phyloP scores from a whole-genome alignment of 768 basidiomycete genomes.

The Trametes coccinea region DNA sequence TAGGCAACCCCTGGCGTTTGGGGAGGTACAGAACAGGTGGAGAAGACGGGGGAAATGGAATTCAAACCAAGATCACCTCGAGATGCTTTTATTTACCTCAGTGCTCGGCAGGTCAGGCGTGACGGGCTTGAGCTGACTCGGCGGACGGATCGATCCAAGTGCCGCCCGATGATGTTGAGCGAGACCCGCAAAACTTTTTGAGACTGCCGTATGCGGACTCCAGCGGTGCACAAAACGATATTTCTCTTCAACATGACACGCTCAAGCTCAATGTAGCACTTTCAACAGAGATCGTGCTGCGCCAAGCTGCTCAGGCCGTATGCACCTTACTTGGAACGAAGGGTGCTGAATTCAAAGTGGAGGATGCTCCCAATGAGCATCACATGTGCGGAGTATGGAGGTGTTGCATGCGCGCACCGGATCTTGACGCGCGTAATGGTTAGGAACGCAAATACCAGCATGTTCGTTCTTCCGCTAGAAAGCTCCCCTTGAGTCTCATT shows the following conservation, averaged over 20 bases:
- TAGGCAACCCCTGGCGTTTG: not conserved
- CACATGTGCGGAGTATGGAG: too few species aligned
- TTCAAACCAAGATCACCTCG: not conserved
- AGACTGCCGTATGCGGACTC: not conserved
- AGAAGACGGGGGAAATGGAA: not conserved
- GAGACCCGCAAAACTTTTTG: not conserved
- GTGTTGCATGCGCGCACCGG: constrained; percentile 1
- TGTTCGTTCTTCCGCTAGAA: constrained; percentile 4
- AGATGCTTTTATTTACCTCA: not conserved
- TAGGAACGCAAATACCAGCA: not conserved
- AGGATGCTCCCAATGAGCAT: too few species aligned
- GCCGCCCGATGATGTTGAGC: not conserved
- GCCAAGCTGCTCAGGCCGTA: too few species aligned
- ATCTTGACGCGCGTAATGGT: constrained; percentile 8
- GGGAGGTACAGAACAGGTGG: not conserved
- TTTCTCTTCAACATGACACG: too few species aligned
- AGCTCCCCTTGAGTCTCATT: not conserved
- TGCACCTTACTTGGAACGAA: too few species aligned
- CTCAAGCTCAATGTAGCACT: too few species aligned
- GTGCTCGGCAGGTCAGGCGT: not conserved
- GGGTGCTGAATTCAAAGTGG: too few species aligned
- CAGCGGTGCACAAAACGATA: not conserved
- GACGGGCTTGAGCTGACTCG: not conserved
- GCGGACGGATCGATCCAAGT: constrained; percentile 7
- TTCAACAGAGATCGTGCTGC: too few species aligned